phyloP scores from a whole-genome alignment of 2,329 filamentous ascomycete genomes.

The Magnaporthiopsis poae region DNA sequence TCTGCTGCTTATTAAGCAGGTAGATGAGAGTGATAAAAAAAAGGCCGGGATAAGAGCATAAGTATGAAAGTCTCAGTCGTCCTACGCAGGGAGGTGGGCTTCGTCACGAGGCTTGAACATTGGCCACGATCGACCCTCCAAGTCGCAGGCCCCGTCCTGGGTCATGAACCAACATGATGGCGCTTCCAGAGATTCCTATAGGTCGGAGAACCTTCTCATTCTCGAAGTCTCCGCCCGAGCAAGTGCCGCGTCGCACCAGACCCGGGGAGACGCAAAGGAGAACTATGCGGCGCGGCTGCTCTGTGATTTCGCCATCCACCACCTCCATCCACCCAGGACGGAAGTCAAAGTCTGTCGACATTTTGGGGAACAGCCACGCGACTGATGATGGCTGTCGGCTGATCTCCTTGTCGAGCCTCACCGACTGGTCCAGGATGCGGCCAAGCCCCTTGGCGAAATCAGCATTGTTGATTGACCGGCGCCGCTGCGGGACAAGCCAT shows the following conservation, averaged over 20 bases:
- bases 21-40: too few species aligned
- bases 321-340: too few species aligned
- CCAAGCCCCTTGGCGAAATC: too few species aligned
- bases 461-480: too few species aligned
- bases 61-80: not conserved
- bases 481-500: too few species aligned
- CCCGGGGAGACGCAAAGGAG: not conserved
- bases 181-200: not conserved
- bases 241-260: not conserved
- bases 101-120: not conserved
- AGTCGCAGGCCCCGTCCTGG: not conserved
- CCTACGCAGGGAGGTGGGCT: not conserved
- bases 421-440: not conserved
- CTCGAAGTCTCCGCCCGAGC: not conserved
- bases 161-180: not conserved
- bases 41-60: not conserved
- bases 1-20: too few species aligned
- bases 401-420: not conserved
- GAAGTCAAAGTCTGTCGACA: too few species aligned
- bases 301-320: too few species aligned
- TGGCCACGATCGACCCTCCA: not conserved
- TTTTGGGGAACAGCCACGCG: not conserved
- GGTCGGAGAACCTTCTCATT: not conserved
- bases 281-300: not conserved
- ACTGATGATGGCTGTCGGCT: not conserved